Evolutionary conservation across 2,329 filamentous ascomycete species (phyloP).

Genomic region (Dactylellina drechsleri): DNA sequence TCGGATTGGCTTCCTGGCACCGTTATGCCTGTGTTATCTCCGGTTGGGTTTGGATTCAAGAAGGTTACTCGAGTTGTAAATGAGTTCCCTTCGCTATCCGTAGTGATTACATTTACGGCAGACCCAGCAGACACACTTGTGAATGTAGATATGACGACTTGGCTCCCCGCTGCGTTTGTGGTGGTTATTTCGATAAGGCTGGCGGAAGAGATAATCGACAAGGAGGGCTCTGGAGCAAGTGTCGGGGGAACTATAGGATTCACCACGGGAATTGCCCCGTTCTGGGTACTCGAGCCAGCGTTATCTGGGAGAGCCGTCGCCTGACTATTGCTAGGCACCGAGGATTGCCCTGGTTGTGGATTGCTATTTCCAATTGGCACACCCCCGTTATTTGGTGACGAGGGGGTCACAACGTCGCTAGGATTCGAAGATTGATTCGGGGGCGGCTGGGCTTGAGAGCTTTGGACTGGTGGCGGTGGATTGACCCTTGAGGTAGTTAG

Average conservation of each 20-base stretch:
- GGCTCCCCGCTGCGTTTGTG: constrained; percentile 15
- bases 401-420: not conserved
- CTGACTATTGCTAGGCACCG: constrained; percentile 3
- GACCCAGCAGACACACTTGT: constrained; percentile 20
- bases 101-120: constrained; percentile 35
- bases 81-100: constrained; percentile 31
- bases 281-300: constrained; percentile 13
- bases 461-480: constrained; percentile 26
- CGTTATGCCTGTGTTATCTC: not conserved
- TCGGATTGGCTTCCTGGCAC: not conserved
- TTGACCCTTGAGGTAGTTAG: constrained; percentile 12
- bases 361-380: not conserved
- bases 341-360: not conserved
- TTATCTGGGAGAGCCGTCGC: constrained; percentile 4
- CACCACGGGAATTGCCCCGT: not conserved
- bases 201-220: constrained; percentile 24
- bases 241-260: constrained; percentile 5
- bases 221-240: constrained; percentile 25
- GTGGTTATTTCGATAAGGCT: constrained; percentile 29
- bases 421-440: constrained; percentile 13
- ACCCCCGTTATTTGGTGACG: not conserved
- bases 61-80: constrained; percentile 37
- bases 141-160: constrained; percentile 40
- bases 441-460: constrained; percentile 17
- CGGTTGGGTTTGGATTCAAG: constrained; percentile 12